Percentiles rank a stretch among this genome's conserved stretches.
These are phyloP conservation scores for Seiridium unicorne DNA, from an alignment of 2,329 filamentous ascomycete genomes.

Conservation along the genomic window DNA sequence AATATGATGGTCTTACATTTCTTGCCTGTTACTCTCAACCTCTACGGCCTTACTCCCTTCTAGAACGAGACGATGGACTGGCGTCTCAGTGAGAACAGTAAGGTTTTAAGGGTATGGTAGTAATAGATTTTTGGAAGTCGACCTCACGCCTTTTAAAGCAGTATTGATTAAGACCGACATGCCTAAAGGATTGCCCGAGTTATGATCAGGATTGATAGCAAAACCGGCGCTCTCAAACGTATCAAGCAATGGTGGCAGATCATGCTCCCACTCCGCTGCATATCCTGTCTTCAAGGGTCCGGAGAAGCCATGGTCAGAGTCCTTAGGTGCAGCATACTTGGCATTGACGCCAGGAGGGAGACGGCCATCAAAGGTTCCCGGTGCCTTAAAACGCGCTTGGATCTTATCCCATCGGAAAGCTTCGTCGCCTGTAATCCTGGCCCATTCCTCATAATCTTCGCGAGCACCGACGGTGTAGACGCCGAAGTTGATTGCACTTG, in stretches of 20 bases:
- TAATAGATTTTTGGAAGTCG: constrained; percentile 51
- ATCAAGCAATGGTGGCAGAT: constrained; percentile 43
- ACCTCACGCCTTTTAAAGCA: constrained; percentile 43
- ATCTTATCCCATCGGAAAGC: constrained; percentile 54
- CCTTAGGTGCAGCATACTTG: constrained; percentile 46
- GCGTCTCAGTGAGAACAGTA: constrained; percentile 45
- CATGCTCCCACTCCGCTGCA: constrained; percentile 46
- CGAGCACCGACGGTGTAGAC: constrained; percentile 53
- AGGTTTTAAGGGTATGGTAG: constrained; percentile 45
- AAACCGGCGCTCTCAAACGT: constrained; percentile 47
- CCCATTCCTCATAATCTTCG: constrained; percentile 64
- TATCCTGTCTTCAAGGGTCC: constrained; percentile 50
- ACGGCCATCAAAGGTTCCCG: constrained; percentile 52
- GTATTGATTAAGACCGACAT: constrained; percentile 50
- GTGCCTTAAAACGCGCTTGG: constrained; percentile 44
- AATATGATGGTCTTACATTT: constrained; percentile 37
- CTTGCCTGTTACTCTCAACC: constrained; percentile 38
- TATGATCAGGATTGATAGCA: constrained; percentile 51
- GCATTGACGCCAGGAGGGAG: constrained; percentile 32
- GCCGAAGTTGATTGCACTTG: constrained; percentile 53
- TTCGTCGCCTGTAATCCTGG: constrained; percentile 52
- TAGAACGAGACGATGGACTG: constrained; percentile 46
- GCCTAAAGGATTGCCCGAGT: constrained; percentile 58
- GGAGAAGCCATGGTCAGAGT: constrained; percentile 44
- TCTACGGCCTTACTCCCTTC: constrained; percentile 43